phyloP scores from a whole-genome alignment of 202 grass and related monocot genomes.

The Panicum virgatum region DNA sequence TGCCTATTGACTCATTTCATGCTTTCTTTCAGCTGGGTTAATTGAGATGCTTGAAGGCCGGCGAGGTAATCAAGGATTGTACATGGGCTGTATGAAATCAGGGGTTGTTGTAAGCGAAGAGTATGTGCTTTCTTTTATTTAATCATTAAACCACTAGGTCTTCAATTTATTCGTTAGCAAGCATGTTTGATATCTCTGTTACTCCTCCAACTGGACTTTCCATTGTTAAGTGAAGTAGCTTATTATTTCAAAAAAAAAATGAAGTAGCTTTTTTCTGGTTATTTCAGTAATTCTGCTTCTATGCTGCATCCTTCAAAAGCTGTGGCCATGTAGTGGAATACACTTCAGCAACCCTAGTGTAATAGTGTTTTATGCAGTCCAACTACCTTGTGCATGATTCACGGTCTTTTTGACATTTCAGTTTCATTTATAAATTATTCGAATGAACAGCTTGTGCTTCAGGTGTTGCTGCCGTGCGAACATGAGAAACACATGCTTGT shows the following conservation, averaged over 20 bases:
- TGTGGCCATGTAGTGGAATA: background rate
- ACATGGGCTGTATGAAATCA: slow-evolving; percentile 99
- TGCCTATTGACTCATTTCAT: background rate
- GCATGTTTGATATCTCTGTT: background rate
- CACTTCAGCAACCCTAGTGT: background rate
- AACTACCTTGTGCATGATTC: background rate
- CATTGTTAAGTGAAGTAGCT: slow-evolving; percentile 8
- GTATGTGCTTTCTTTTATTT: slow-evolving; percentile 54
- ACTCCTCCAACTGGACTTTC: background rate
- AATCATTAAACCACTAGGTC: background rate
- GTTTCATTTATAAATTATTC: slow-evolving; percentile 10
- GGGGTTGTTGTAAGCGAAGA: slow-evolving; percentile 83
- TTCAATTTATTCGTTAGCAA: slow-evolving; percentile 14
- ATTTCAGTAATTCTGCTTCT: slow-evolving; percentile 20
- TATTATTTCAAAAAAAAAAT: slow-evolving; percentile 22
- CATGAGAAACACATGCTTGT: background rate
- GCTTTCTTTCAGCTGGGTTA: slow-evolving; percentile 60
- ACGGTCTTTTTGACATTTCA: background rate
- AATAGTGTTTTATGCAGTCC: background rate
- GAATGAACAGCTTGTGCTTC: background rate
- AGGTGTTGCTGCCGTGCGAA: background rate
- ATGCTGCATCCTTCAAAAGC: background rate
- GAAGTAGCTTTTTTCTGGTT: background rate
- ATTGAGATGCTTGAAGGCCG: slow-evolving; percentile 88
- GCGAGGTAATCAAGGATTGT: slow-evolving; percentile 62